A percentile compares a stretch with the other conserved stretches of the same genome.
Conservation (phyloP, 345 rosid species). For the Murraya paniculata region DNA sequence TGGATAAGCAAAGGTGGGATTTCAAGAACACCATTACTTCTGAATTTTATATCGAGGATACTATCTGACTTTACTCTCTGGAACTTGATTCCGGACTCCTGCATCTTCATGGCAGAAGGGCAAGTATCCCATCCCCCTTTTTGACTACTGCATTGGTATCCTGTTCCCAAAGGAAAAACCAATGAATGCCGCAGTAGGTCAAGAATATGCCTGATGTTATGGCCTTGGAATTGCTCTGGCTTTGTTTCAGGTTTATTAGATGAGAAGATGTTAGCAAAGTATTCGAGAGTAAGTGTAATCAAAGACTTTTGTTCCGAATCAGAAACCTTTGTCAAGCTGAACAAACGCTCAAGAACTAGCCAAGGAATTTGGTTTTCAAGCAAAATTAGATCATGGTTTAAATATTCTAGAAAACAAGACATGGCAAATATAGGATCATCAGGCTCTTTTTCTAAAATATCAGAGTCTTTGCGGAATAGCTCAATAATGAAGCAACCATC, state of each 20-base stretch:
- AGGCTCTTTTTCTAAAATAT: not conserved
- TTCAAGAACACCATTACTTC: slow-evolving; percentile 6
- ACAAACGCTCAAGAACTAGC: slow-evolving; percentile 27
- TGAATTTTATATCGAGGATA: slow-evolving; percentile 21
- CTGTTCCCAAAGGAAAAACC: not conserved
- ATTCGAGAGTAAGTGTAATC: not conserved
- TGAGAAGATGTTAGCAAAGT: slow-evolving; percentile 12
- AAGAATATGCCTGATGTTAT: slow-evolving; percentile 21
- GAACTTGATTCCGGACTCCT: slow-evolving; percentile 18
- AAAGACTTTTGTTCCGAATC: not conserved
- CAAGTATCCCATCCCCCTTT: not conserved
- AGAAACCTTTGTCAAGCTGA: not conserved
- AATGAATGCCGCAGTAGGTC: slow-evolving; percentile 18
- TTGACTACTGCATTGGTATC: not conserved
- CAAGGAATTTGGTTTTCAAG: slow-evolving; percentile 35
- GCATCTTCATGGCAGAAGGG: not conserved
- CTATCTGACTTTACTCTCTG: not conserved
- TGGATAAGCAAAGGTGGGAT: slow-evolving; percentile 17
- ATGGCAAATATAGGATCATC: slow-evolving; percentile 30
- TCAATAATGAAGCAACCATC: slow-evolving; percentile 39
- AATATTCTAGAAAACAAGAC: slow-evolving; percentile 27
- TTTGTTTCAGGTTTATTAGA: not conserved
- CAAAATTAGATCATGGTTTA: slow-evolving; percentile 35
- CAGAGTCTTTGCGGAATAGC: slow-evolving; percentile 11
- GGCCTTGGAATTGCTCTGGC: not conserved